Conservation (phyloP, 257 asterid species). For the Prunella vulgaris region DNA sequence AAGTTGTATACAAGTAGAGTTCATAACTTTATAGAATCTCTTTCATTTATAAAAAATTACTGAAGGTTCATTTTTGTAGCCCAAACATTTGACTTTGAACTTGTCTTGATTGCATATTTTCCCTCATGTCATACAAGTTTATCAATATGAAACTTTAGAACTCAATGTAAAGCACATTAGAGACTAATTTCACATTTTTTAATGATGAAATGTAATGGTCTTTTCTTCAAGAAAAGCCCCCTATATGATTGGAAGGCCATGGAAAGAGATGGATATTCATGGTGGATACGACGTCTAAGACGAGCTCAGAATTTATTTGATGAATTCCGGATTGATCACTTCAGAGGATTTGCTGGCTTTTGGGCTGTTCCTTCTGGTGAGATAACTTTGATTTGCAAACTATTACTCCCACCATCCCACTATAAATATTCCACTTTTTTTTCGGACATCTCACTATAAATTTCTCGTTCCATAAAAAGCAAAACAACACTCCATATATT, state of each 20-base stretch:
- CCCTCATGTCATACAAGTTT: neutral
- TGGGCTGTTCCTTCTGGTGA: constrained; percentile 99
- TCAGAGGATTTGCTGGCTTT: constrained; percentile 96
- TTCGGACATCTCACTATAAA: too few species aligned
- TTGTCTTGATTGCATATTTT: constrained; percentile 4
- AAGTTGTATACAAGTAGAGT: neutral
- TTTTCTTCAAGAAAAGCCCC: constrained; percentile 53
- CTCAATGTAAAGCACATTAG: neutral
- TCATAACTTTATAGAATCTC: neutral
- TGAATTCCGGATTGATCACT: constrained; percentile 96
- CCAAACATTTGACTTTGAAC: neutral
- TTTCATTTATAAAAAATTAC: neutral
- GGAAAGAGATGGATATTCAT: constrained; percentile 83
- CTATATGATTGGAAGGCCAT: constrained; percentile 94
- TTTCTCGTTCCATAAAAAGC: too few species aligned
- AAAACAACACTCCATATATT: too few species aligned
- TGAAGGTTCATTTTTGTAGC: neutral
- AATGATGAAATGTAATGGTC: constrained; percentile 15
- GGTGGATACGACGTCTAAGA: constrained; percentile 84
- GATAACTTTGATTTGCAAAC: constrained; percentile 20
- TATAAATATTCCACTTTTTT: too few species aligned
- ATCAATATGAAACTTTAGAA: neutral
- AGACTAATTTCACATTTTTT: neutral
- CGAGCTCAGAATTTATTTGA: constrained; percentile 89
- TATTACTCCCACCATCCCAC: too few species aligned